phyloP scores from a whole-genome alignment of 2,329 filamentous ascomycete species.

The Clonostachys byssicola region DNA sequence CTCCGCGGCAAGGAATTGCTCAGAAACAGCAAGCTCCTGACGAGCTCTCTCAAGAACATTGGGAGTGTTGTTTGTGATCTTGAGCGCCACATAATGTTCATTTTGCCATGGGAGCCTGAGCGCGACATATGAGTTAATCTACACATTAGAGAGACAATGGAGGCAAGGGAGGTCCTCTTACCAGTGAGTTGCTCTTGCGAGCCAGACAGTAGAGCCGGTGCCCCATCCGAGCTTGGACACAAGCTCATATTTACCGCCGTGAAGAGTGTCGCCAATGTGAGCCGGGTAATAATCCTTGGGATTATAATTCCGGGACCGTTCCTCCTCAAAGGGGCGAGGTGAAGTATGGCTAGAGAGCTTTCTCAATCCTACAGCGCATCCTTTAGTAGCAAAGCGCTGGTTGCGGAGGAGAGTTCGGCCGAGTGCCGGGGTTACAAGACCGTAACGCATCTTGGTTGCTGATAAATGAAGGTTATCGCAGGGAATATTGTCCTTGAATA shows the following conservation, averaged over 20 bases:
- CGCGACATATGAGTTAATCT: no score
- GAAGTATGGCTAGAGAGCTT: no score
- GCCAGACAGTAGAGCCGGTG: constrained; percentile 30
- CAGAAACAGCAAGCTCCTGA: constrained; percentile 13
- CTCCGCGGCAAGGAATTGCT: constrained; percentile 11
- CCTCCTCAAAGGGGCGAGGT: no score
- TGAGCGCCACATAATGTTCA: constrained; percentile 16
- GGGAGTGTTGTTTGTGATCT: constrained; percentile 17
- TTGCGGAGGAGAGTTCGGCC: no score
- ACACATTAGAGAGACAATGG: no score
- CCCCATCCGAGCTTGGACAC: constrained; percentile 31
- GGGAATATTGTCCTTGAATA: no score
- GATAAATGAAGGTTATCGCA: no score
- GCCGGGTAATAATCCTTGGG: constrained; percentile 22
- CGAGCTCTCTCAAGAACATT: constrained; percentile 11
- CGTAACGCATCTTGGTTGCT: no score
- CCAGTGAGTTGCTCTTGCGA: neutral
- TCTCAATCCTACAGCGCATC: no score
- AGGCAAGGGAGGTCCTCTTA: no score
- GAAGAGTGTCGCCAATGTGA: constrained; percentile 22
- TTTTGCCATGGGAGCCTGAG: constrained; percentile 14
- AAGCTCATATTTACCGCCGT: constrained; percentile 25
- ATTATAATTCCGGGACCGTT: constrained; percentile 7
- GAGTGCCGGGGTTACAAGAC: no score
- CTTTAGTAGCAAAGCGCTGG: no score